Evolutionary conservation across 208 protist genomes (phyloP).

Genomic region (Leishmania amazonensis): DNA sequence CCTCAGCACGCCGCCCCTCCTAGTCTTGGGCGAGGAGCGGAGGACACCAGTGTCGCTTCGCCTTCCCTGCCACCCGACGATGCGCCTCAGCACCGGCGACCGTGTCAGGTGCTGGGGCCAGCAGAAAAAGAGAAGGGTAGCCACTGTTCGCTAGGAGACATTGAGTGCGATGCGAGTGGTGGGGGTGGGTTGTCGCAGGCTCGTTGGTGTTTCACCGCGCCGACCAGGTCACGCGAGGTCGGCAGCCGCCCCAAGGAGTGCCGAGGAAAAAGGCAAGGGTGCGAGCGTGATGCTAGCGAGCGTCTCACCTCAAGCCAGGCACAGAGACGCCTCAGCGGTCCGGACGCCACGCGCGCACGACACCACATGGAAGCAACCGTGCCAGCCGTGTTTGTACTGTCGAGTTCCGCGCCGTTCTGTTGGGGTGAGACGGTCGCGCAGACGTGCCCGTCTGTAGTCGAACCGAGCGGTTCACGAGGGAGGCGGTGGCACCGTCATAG

Average conservation of each 20-base stretch:
- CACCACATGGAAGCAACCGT: background rate
- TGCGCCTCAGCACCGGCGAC: background rate
- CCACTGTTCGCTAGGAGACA: background rate
- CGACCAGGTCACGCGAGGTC: background rate
- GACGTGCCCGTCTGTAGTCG: constrained; percentile 3
- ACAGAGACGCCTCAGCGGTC: constrained; percentile 3
- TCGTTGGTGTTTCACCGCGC: constrained; percentile 3
- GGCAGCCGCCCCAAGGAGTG: background rate
- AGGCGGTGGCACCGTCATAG: background rate
- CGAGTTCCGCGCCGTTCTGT: constrained; percentile 8
- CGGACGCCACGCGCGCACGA: background rate
- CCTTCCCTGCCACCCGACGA: background rate
- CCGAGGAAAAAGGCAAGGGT: background rate
- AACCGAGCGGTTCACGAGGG: background rate
- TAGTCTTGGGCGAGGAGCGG: background rate
- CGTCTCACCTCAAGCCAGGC: background rate
- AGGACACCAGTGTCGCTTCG: background rate
- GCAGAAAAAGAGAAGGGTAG: background rate
- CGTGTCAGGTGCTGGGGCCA: background rate
- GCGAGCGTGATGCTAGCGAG: background rate
- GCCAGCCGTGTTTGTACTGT: constrained; percentile 11
- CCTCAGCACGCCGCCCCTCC: background rate
- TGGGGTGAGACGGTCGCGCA: constrained; percentile 4
- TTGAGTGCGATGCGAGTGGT: background rate
- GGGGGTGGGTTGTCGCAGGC: background rate